Evolutionary conservation across 2,329 filamentous ascomycete species (phyloP).

Genomic region (Phoma sp.): DNA sequence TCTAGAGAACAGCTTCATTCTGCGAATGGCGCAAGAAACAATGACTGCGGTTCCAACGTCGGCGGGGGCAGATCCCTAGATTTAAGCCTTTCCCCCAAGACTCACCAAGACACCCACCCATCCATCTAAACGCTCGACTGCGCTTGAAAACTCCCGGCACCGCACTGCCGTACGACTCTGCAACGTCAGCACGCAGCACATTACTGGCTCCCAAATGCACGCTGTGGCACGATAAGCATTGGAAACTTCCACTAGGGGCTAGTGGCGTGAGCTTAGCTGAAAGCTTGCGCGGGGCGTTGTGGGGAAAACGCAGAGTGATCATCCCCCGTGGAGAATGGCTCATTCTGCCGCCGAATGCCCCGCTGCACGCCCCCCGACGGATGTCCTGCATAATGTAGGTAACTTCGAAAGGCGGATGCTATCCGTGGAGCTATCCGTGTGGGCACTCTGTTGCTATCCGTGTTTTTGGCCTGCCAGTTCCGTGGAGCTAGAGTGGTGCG

Average conservation of each 20-base stretch:
- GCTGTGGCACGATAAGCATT: not conserved
- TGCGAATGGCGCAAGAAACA: not conserved
- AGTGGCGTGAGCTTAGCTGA: not conserved
- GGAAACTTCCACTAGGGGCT: not conserved
- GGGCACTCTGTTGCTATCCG: too few relatives aligned
- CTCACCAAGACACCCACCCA: not conserved
- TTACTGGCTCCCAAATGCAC: not conserved
- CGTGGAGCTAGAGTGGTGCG: too few relatives aligned
- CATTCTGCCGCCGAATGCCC: not conserved
- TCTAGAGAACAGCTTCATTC: not conserved
- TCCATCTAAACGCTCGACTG: not conserved
- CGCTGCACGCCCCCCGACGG: not conserved
- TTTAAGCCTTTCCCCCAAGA: not conserved
- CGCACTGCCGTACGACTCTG: not conserved
- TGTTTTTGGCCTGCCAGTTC: too few relatives aligned
- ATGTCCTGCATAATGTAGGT: too few relatives aligned
- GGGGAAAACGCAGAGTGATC: not conserved
- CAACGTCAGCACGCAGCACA: slow-evolving; percentile 3
- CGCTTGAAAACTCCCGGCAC: too few relatives aligned
- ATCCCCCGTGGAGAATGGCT: slow-evolving; percentile 4
- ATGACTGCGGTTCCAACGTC: not conserved
- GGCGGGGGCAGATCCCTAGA: not conserved
- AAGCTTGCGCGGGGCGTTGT: slow-evolving; percentile 12
- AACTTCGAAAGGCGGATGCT: too few relatives aligned
- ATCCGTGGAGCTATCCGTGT: too few relatives aligned